Base-by-base conservation (phyloP, 768 basidiomycete species). In the Peribolospora baueri region DNA sequence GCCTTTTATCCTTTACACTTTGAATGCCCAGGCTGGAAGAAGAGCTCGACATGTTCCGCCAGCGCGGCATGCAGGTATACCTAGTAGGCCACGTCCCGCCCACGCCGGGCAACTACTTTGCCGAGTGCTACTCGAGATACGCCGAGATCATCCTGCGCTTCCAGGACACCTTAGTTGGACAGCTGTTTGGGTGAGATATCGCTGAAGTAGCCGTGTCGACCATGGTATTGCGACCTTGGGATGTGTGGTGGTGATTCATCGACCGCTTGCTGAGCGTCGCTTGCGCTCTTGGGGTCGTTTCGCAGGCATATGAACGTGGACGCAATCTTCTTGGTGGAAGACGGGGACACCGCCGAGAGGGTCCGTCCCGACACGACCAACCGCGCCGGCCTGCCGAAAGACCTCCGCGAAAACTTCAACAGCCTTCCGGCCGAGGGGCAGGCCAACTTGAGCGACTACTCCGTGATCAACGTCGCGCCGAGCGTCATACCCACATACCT, bases 401-500 rank as follows among this genome's bases (percentile, higher is more conserved):
- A 48, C 41, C 48, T 63, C 9, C 49, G 42, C 47, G 40, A 43
- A 11, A n/a, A 43, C 5, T 58, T 52, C 60, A 42, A 37, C 3
- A 51, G 45, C 13, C 53, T 62, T 5, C 55, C 56, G 4, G 5
- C 49, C 8, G 51, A 53, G 25, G 71, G 73, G 56, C 65, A 64
- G 56, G 61, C 75, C 46, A 74, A 80, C 63, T 63, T 77, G 59
- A 78, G 76, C 61, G 72, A 80, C 58, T 84, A 80, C 61, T 76
- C 76, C 3, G 77, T 83, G 42, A 74, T 86, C 58, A 86, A 84
- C 64, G 81, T 85, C 38, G 74, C 75, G 42, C 82, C 87, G 4
- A 76, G 82, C 42, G 77, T 87, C 25, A 81, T 88, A 54, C 85
- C 86, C n/a, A 84, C 84, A 56, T 93, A 82, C 68, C 67, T 82